These are phyloP conservation scores for Symbiodinium pilosum DNA, from an alignment of 73 alveolate genomes.

Conservation along the genomic window DNA sequence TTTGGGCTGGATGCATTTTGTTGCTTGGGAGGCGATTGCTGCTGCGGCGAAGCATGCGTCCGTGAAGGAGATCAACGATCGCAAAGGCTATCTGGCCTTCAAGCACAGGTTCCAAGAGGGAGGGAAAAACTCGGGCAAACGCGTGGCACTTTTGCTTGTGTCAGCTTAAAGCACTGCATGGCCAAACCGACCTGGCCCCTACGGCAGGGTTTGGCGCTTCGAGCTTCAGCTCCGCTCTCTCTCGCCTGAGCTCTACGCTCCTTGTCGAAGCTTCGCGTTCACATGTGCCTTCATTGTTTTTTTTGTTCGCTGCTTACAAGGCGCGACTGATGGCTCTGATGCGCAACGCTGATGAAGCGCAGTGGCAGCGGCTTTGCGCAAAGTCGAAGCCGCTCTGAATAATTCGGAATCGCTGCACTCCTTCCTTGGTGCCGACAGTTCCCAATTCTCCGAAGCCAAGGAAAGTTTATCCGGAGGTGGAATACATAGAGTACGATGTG, in stretches of 20 bases:
- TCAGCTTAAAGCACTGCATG: background rate
- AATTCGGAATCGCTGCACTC: no score
- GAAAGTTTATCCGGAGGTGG: conserved; percentile 86
- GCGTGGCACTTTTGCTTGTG: background rate
- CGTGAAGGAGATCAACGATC: conserved; percentile 84
- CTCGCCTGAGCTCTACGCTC: conserved; percentile 46
- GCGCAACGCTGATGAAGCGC: conserved; percentile 83
- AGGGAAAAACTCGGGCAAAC: background rate
- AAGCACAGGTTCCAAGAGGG: conserved; percentile 59
- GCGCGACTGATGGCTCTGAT: conserved; percentile 91
- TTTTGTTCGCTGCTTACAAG: background rate
- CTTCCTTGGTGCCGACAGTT: no score
- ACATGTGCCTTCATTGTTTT: no score
- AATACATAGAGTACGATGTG: conserved; percentile 82
- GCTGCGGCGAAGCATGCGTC: conserved; percentile 69
- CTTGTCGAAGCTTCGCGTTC: background rate
- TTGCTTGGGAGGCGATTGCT: conserved; percentile 29
- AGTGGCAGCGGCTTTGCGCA: conserved; percentile 63
- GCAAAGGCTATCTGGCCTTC: conserved; percentile 89
- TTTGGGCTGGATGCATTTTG: no score
- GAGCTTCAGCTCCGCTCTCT: conserved; percentile 81
- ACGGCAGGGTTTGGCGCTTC: conserved; percentile 86
- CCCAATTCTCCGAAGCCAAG: background rate
- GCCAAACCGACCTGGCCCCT: no score
- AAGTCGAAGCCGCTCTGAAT: conserved; percentile 47